Evolutionary conservation across 768 basidiomycete genomes (phyloP).

Genomic region (Mycena haematopus): DNA sequence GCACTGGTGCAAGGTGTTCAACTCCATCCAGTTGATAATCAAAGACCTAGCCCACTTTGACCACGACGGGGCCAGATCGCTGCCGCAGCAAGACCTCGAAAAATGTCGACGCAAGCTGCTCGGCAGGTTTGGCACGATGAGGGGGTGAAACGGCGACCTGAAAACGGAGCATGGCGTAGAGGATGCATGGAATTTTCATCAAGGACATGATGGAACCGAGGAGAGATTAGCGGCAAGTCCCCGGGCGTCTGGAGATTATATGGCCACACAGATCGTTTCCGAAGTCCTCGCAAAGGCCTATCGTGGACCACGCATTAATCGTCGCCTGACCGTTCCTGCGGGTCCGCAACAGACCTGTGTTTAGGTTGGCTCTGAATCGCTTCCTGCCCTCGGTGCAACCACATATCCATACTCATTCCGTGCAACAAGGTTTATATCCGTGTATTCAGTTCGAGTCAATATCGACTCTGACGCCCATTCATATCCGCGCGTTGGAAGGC

Average conservation of each 20-base stretch:
- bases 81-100: conserved; percentile 47
- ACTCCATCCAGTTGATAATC: conserved; percentile 6
- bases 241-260: conserved; percentile 22
- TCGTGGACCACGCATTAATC: conserved; percentile 16
- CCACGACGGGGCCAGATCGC: conserved; percentile 38
- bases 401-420: conserved; percentile 23
- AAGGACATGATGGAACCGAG: conserved; percentile 36
- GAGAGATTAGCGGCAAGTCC: conserved; percentile 13
- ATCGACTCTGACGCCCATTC: conserved; percentile 19
- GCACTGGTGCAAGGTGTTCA: conserved; percentile 33
- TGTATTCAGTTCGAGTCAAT: conserved; percentile 28
- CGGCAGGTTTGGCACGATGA: conserved; percentile 43
- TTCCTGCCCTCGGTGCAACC: conserved; percentile 23
- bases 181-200: conserved; percentile 50
- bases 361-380: conserved; percentile 19
- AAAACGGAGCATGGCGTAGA: conserved; percentile 50
- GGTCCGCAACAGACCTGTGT: conserved; percentile 21
- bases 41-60: conserved; percentile 41
- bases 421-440: conserved; percentile 32
- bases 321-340: conserved; percentile 30
- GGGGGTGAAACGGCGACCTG: conserved; percentile 55
- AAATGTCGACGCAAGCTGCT: conserved; percentile 41
- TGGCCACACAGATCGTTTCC: conserved; percentile 26
- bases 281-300: conserved; percentile 27
- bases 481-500: conserved; percentile 28